phyloP scores from a whole-genome alignment of 768 basidiomycete species.

The Tylopilus balloui region DNA sequence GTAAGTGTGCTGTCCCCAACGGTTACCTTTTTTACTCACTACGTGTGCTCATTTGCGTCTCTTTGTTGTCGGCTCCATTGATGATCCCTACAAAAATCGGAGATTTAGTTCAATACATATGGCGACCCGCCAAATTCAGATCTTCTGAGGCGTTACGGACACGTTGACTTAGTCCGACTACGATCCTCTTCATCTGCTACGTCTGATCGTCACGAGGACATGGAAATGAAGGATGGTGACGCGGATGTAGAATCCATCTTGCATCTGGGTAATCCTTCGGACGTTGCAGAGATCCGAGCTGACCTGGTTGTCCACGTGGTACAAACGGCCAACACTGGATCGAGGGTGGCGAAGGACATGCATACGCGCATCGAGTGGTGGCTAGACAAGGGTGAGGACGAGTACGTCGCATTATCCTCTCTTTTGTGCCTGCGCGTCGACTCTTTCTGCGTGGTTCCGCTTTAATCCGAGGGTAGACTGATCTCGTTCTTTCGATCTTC shows the following conservation, averaged over 20 bases:
- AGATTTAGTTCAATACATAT: constrained; percentile 96
- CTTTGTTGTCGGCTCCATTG: neutral
- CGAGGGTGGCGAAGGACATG: constrained; percentile 12
- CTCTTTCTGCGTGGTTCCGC: neutral
- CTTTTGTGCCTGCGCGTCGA: neutral
- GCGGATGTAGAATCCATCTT: constrained; percentile 17
- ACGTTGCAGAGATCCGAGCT: constrained; percentile 73
- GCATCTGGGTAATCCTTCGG: constrained; percentile 65
- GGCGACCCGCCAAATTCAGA: constrained; percentile 90
- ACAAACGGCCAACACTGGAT: constrained; percentile 5
- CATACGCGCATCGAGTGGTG: constrained; percentile 78
- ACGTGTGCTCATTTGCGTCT: neutral
- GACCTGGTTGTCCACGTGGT: constrained; percentile 56
- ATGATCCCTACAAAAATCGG: neutral
- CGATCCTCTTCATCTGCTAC: constrained; percentile 29
- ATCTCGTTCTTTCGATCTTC: neutral
- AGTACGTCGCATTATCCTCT: constrained; percentile 46
- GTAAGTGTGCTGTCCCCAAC: constrained; percentile 41
- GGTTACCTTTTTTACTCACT: neutral
- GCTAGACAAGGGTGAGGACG: constrained; percentile 86
- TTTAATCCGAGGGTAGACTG: neutral
- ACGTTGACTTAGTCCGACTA: constrained; percentile 73
- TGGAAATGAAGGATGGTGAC: constrained; percentile 10
- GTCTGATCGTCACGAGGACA: constrained; percentile 1
- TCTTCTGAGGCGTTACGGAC: constrained; percentile 90